Percentiles rank a stretch among this genome's conserved stretches.
Conservation (phyloP, 1,139 yeast genomes). For the Geotrichum bryndzae region DNA sequence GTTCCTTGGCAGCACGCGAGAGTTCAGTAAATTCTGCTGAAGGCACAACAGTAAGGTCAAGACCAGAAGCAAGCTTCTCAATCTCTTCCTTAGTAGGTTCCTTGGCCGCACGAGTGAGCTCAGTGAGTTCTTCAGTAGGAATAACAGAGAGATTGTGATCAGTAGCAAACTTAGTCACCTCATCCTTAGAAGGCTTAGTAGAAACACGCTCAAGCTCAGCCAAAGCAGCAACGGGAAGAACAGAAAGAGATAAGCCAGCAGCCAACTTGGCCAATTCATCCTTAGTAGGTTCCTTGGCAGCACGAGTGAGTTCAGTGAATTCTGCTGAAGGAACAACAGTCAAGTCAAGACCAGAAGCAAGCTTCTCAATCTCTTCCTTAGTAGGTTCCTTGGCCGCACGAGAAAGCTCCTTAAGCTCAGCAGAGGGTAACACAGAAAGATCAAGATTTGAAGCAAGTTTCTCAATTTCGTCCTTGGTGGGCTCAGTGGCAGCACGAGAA, state of each 20-base stretch:
- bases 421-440: slow-evolving; percentile 27
- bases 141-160: slow-evolving; percentile 30
- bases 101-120: slow-evolving; percentile 6
- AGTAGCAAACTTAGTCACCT: slow-evolving; percentile 25
- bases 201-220: slow-evolving; percentile 11
- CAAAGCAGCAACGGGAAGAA: slow-evolving; percentile 28
- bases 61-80: background rate
- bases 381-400: slow-evolving; percentile 23
- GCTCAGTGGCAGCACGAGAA: slow-evolving; percentile 20
- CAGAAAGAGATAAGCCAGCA: slow-evolving; percentile 34
- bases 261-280: slow-evolving; percentile 19
- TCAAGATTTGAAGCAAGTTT: background rate
- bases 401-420: slow-evolving; percentile 30
- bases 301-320: slow-evolving; percentile 16
- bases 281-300: slow-evolving; percentile 21
- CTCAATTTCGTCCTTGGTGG: slow-evolving; percentile 27
- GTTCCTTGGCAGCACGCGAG: slow-evolving; percentile 5
- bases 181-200: slow-evolving; percentile 21
- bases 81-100: slow-evolving; percentile 16
- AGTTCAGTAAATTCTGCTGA: slow-evolving; percentile 15
- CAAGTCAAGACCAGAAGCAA: slow-evolving; percentile 6
- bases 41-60: slow-evolving; percentile 7
- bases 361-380: slow-evolving; percentile 13
- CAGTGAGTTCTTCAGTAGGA: slow-evolving; percentile 21
- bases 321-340: slow-evolving; percentile 1